Conservation (phyloP, 805 yeast species). For the Saccharomycopsis guyanensis region DNA sequence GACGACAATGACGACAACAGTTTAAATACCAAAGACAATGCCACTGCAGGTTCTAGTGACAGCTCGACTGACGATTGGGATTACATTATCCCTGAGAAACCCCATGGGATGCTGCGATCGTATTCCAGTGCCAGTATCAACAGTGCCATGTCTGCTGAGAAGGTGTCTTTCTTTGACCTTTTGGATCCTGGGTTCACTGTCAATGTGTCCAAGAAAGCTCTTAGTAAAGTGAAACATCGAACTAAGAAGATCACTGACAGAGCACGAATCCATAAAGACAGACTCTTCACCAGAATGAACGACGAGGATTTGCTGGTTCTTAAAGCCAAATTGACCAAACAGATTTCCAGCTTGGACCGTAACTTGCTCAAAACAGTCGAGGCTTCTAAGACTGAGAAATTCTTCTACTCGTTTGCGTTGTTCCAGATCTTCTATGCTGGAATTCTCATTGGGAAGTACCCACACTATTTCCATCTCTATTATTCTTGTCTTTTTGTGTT, state of each 20-base stretch:
- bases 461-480: constrained; percentile 66
- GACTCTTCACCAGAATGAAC: constrained; percentile 12
- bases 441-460: constrained; percentile 66
- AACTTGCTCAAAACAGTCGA: constrained; percentile 32
- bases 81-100: neutral
- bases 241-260: constrained; percentile 21
- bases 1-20: neutral
- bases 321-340: constrained; percentile 24
- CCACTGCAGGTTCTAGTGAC: no score
- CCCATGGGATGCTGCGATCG: constrained; percentile 8
- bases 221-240: constrained; percentile 11
- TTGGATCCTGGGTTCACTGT: constrained; percentile 27
- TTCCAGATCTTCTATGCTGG: constrained; percentile 66
- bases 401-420: constrained; percentile 70
- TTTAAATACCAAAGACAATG: no score
- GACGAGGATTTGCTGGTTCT: constrained; percentile 24
- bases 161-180: constrained; percentile 25
- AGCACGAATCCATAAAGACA: constrained; percentile 22
- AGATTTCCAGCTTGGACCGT: constrained; percentile 33
- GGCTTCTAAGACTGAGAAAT: constrained; percentile 59
- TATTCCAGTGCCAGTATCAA: constrained; percentile 8
- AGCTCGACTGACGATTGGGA: constrained; percentile 16
- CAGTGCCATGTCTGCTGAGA: constrained; percentile 23
- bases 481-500: constrained; percentile 56
- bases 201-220: constrained; percentile 24